These are phyloP conservation scores for Hypoxylon fuscum DNA, from an alignment of 495 filamentous ascomycete genomes.

Conservation along the genomic window DNA sequence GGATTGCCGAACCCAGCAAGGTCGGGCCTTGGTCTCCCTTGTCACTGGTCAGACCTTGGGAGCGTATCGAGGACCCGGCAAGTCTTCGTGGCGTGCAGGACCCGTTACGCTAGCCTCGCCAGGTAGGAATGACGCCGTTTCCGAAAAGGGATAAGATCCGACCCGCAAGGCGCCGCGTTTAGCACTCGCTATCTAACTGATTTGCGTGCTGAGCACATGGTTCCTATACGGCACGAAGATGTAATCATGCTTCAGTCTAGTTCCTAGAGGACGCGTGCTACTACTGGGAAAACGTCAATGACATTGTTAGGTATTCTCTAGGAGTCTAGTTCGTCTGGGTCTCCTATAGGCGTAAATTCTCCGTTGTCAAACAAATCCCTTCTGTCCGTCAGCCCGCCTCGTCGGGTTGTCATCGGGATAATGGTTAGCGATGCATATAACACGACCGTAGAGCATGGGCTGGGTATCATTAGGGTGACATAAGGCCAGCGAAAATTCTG, in stretches of 20 bases:
- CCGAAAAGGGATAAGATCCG: constrained; percentile 33
- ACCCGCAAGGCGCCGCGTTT: constrained; percentile 29
- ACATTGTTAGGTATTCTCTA: background rate
- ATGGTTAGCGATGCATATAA: constrained; percentile 17
- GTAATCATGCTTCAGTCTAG: constrained; percentile 29
- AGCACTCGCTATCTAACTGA: constrained; percentile 31
- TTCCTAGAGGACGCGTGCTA: constrained; percentile 18
- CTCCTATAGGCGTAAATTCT: background rate
- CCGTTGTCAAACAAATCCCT: no score
- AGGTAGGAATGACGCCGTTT: constrained; percentile 31
- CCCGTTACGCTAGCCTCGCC: constrained; percentile 29
- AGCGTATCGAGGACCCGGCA: constrained; percentile 32
- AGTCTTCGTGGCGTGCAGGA: constrained; percentile 32
- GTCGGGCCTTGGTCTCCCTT: no score
- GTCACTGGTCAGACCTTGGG: constrained; percentile 28
- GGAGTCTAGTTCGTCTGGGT: background rate
- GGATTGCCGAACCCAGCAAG: constrained; percentile 18
- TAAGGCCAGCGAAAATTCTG: constrained; percentile 24
- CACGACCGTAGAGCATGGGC: constrained; percentile 1
- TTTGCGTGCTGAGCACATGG: constrained; percentile 4
- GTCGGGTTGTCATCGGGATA: constrained; percentile 26
- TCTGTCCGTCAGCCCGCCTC: constrained; percentile 16
- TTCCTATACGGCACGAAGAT: constrained; percentile 32
- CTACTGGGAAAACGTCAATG: no score
- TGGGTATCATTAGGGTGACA: constrained; percentile 19